Conservation (phyloP, 2,329 filamentous ascomycete genomes). For the Calonectria pseudoreteaudii region DNA sequence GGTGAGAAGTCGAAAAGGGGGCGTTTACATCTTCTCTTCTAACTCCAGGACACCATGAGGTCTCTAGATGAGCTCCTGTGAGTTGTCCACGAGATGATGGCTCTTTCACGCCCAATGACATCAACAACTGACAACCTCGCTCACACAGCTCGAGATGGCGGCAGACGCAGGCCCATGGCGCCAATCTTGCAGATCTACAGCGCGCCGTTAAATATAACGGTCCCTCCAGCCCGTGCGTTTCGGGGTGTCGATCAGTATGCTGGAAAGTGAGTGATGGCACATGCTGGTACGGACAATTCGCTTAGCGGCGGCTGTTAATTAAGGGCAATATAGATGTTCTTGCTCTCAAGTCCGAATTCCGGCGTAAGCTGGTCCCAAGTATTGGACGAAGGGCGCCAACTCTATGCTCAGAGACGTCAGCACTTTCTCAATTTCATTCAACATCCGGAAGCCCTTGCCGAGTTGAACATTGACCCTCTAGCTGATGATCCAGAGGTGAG, state of each 20-base stretch:
- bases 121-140: slow-evolving; percentile 38
- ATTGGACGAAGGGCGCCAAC: slow-evolving; percentile 75
- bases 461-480: slow-evolving; percentile 82
- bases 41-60: slow-evolving; percentile 45
- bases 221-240: slow-evolving; percentile 71
- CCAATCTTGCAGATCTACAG: slow-evolving; percentile 71
- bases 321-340: slow-evolving; percentile 70
- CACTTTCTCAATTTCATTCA: slow-evolving; percentile 86
- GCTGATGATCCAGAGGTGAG: slow-evolving; percentile 78
- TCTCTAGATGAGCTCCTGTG: slow-evolving; percentile 54
- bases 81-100: slow-evolving; percentile 32
- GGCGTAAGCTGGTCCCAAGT: slow-evolving; percentile 75
- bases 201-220: slow-evolving; percentile 72
- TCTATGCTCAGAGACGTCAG: slow-evolving; percentile 78
- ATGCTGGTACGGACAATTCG: neutral
- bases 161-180: slow-evolving; percentile 68
- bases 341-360: slow-evolving; percentile 79
- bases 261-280: slow-evolving; percentile 79
- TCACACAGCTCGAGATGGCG: slow-evolving; percentile 74
- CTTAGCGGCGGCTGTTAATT: neutral
- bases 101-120: slow-evolving; percentile 13
- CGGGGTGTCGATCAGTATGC: slow-evolving; percentile 85
- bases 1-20: neutral
- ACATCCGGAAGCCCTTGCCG: slow-evolving; percentile 81
- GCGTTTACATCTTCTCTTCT: neutral